Evolutionary conservation across 202 grass and related monocot species (phyloP).

Genomic region (Sporobolus alterniflorus): DNA sequence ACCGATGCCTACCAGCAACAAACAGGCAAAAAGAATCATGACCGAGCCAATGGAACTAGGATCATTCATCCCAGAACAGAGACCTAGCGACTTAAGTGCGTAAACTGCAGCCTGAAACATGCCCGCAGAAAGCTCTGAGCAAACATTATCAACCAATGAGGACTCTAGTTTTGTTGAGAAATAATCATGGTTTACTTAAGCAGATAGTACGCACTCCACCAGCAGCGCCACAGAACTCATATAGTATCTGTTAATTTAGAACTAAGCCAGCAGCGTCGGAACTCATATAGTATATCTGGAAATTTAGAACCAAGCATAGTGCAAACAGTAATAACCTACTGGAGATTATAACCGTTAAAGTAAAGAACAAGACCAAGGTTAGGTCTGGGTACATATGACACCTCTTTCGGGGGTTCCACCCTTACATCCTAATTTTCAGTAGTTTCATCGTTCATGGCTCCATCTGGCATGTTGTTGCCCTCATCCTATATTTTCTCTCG

Average conservation of each 20-base stretch:
- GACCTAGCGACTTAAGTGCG: no score
- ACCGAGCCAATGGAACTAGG: not conserved
- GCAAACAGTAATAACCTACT: not conserved
- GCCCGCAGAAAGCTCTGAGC: not conserved
- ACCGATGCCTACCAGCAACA: not conserved
- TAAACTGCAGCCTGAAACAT: not conserved
- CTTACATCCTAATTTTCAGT: not conserved
- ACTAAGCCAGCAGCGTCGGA: not conserved
- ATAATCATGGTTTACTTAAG: not conserved
- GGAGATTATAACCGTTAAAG: slow-evolving; percentile 10
- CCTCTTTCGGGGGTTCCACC: not conserved
- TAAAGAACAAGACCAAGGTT: not conserved
- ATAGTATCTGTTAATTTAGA: not conserved
- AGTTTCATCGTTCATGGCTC: not conserved
- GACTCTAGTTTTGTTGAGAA: not conserved
- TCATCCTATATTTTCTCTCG: slow-evolving; percentile 1
- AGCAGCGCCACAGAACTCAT: not conserved
- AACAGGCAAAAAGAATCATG: not conserved
- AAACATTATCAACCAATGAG: not conserved
- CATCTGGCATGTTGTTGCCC: not conserved
- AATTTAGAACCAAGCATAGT: not conserved
- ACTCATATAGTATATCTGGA: not conserved
- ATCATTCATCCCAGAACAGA: not conserved
- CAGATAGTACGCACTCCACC: not conserved
- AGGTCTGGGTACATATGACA: not conserved